Percentiles rank a stretch among this genome's conserved stretches.
phyloP scores from a whole-genome alignment of 2,329 filamentous ascomycete species.

The Thelonectria rubi region DNA sequence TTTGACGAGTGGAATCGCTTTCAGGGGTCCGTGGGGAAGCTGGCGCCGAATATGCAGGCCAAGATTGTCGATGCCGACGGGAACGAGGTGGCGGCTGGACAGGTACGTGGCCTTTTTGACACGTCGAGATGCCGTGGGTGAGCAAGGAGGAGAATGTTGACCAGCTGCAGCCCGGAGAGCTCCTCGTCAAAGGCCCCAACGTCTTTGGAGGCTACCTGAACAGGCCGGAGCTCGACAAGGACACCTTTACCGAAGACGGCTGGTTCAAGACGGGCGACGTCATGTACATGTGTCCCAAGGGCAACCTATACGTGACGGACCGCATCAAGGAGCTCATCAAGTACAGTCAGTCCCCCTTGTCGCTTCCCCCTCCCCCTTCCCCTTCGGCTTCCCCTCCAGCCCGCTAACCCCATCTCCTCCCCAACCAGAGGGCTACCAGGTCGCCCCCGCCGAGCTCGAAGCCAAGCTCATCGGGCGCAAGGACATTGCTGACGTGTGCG shows the following conservation, averaged over 20 bases:
- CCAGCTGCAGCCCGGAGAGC: slow-evolving; percentile 62
- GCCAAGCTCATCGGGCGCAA: slow-evolving; percentile 55
- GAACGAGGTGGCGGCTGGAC: slow-evolving; percentile 63
- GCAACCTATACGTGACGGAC: slow-evolving; percentile 91
- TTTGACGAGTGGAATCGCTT: slow-evolving; percentile 80
- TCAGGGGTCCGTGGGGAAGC: slow-evolving; percentile 80
- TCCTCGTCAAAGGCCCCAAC: slow-evolving; percentile 83
- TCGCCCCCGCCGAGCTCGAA: slow-evolving; percentile 73
- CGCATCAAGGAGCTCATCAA: slow-evolving; percentile 75
- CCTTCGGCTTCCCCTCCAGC: too few species aligned
- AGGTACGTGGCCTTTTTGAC: slow-evolving; percentile 41
- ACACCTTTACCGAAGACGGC: slow-evolving; percentile 78
- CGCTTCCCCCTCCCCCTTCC: slow-evolving; percentile 1
- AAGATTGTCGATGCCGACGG: slow-evolving; percentile 77
- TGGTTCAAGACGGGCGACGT: slow-evolving; percentile 94
- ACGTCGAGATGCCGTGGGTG: neutral
- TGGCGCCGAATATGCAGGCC: slow-evolving; percentile 81
- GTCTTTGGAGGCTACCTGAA: slow-evolving; percentile 83
- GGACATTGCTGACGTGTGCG: slow-evolving; percentile 66
- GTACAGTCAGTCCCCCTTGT: slow-evolving; percentile 53
- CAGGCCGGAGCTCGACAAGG: slow-evolving; percentile 73
- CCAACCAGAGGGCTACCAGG: slow-evolving; percentile 69
- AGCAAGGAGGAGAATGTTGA: neutral
- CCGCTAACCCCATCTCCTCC: slow-evolving; percentile 41
- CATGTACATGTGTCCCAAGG: slow-evolving; percentile 77